These are phyloP conservation scores for Blastobotrys capitulatus DNA, from an alignment of 1,139 yeast species.

Conservation along the genomic window DNA sequence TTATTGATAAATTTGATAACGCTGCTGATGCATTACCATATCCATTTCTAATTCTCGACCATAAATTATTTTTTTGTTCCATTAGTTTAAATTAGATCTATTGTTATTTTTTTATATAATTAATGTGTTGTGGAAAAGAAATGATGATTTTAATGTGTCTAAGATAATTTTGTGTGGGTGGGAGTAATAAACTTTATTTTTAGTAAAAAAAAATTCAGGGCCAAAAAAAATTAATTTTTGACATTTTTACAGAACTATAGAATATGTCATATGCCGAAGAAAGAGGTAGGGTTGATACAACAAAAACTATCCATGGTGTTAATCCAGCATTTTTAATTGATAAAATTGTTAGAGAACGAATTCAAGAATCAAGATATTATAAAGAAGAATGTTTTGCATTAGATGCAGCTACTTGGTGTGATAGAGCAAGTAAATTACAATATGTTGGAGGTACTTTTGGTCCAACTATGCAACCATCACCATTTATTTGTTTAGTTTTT, in stretches of 20 bases:
- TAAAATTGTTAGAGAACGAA: constrained; percentile 62
- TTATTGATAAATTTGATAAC: constrained; percentile 25
- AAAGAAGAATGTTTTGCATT: constrained; percentile 57
- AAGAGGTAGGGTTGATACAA: constrained; percentile 35
- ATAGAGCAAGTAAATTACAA: constrained; percentile 39
- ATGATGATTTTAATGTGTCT: neutral
- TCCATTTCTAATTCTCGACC: constrained; percentile 24
- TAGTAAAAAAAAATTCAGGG: no score
- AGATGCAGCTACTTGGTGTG: constrained; percentile 48
- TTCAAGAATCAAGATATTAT: constrained; percentile 64
- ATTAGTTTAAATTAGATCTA: neutral
- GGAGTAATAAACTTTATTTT: no score
- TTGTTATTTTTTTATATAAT: neutral
- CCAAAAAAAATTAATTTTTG: no score
- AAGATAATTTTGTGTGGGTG: neutral
- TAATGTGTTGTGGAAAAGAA: neutral
- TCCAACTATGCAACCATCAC: constrained; percentile 48
- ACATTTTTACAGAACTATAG: no score
- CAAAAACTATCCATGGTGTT: constrained; percentile 35
- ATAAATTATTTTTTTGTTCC: constrained; percentile 16
- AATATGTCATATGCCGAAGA: constrained; percentile 17
- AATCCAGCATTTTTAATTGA: constrained; percentile 56
- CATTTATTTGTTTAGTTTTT: constrained; percentile 59
- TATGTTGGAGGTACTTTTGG: constrained; percentile 45
- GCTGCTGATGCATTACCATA: constrained; percentile 26